A percentile compares a stretch with the other conserved stretches of the same genome.
Conservation (phyloP, 139 green algal genomes). For the Coelastrella sp. region DNA sequence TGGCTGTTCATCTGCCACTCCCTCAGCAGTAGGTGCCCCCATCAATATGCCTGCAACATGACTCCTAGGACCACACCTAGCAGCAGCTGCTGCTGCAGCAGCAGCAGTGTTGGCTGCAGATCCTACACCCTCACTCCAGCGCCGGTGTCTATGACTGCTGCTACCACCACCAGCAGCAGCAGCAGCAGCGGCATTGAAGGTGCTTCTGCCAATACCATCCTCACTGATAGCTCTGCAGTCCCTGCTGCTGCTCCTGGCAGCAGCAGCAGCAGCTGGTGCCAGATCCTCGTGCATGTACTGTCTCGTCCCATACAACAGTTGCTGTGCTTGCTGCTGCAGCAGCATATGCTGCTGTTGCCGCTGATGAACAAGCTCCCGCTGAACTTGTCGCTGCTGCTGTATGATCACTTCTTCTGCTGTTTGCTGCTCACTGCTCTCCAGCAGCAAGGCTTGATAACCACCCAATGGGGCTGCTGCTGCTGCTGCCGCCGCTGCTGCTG, state of each 20-base stretch:
- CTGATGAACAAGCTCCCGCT: background rate
- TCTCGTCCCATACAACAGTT: background rate
- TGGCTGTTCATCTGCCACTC: too few relatives aligned
- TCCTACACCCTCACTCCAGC: background rate
- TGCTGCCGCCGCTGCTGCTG: background rate
- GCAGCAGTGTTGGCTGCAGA: background rate
- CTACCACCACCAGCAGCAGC: conserved; percentile 7
- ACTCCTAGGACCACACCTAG: too few relatives aligned
- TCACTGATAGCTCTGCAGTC: background rate
- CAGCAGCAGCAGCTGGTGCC: conserved; percentile 10
- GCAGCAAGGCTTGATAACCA: background rate
- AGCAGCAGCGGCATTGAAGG: background rate
- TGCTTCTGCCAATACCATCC: background rate
- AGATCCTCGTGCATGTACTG: background rate
- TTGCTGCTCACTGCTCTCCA: too few relatives aligned
- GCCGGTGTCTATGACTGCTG: background rate
- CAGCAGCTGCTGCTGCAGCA: background rate
- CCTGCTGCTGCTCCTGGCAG: background rate
- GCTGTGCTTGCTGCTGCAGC: background rate
- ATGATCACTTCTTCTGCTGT: too few relatives aligned
- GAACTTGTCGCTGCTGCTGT: background rate
- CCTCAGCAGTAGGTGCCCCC: too few relatives aligned
- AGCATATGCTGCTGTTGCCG: background rate
- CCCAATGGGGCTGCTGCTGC: background rate
- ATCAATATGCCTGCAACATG: too few relatives aligned